Percentiles rank a stretch among this genome's conserved stretches.
Conservation (phyloP, 345 rosid genomes). For the Capsella bursapastoris region DNA sequence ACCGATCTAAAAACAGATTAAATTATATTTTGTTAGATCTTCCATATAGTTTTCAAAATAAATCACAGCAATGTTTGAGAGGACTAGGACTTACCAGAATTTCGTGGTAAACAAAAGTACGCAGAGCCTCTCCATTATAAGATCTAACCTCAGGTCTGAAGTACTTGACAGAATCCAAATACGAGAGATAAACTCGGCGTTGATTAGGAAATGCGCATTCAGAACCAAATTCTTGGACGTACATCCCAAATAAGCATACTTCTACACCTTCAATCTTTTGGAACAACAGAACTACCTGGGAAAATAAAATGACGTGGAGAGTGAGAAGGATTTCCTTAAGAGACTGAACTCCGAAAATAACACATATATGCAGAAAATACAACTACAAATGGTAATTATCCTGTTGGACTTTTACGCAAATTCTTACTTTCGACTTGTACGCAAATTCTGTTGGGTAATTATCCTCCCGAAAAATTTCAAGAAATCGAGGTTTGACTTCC, state of each 20-base stretch:
- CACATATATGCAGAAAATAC: conserved; percentile 16
- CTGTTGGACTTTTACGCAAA: conserved; percentile 97
- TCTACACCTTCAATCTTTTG: conserved; percentile 99
- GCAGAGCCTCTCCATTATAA: conserved; percentile 95
- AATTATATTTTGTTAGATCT: conserved; percentile 16
- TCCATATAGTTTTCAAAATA: conserved; percentile 3
- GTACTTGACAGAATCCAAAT: conserved; percentile 97
- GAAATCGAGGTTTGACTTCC: conserved; percentile 95
- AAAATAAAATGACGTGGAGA: conserved; percentile 38
- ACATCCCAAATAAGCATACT: conserved; percentile 99
- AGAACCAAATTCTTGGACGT: conserved; percentile 98
- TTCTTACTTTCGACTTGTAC: conserved; percentile 92
- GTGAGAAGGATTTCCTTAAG: neutral
- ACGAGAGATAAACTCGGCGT: conserved; percentile 96
- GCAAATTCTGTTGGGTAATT: conserved; percentile 93
- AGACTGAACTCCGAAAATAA: neutral
- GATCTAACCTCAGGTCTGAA: conserved; percentile 95
- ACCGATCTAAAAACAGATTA: conserved; percentile 70
- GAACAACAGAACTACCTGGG: conserved; percentile 88
- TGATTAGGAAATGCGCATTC: conserved; percentile 94
- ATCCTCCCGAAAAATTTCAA: conserved; percentile 94
- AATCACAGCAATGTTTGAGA: conserved; percentile 22
- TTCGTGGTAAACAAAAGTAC: conserved; percentile 97
- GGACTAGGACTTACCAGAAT: conserved; percentile 64
- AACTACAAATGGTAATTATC: conserved; percentile 24